A percentile compares a stretch with the other conserved stretches of the same genome.
Evolutionary conservation across 176 grass and related monocot species (phyloP).

Genomic region (Aegilops longissima): DNA sequence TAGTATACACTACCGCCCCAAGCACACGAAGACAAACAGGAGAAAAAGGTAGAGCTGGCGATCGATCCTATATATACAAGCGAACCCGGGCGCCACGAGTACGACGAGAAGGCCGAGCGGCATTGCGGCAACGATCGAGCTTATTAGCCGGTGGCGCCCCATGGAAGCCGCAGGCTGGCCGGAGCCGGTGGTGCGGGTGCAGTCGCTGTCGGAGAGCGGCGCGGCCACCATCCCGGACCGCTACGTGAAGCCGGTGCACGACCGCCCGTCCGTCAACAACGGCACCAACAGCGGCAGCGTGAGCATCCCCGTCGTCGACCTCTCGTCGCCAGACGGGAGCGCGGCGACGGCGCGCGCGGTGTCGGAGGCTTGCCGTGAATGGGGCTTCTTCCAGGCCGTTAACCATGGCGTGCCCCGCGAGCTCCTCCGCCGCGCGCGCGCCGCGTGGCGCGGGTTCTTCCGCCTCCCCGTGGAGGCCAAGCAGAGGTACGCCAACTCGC

Average conservation of each 20-base stretch:
- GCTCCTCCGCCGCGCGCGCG: constrained; percentile 42
- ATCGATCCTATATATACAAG: neutral
- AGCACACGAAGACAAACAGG: neutral
- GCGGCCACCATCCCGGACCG: constrained; percentile 36
- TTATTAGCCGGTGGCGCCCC: neutral
- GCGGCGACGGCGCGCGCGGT: constrained; percentile 25
- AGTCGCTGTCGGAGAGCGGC: constrained; percentile 68
- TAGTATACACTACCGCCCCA: neutral
- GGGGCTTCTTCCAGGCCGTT: constrained; percentile 95
- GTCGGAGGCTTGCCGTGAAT: constrained; percentile 58
- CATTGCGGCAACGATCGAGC: neutral
- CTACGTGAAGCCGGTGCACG: constrained; percentile 65
- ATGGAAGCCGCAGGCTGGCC: constrained; percentile 56
- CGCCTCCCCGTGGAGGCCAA: constrained; percentile 57
- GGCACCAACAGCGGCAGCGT: fast-evolving
- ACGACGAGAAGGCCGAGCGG: neutral
- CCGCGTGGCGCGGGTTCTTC: constrained; percentile 73
- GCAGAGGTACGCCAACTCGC: constrained; percentile 73
- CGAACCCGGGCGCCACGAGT: neutral
- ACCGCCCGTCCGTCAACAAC: constrained; percentile 26
- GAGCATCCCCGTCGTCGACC: constrained; percentile 67
- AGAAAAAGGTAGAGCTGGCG: neutral
- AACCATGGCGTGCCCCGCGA: constrained; percentile 64
- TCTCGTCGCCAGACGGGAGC: constrained; percentile 12
- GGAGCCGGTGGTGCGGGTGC: constrained; percentile 76